Evolutionary conservation across 202 grass and related monocot genomes (phyloP).

Genomic region (Bolboschoenoplectus hybrid): DNA sequence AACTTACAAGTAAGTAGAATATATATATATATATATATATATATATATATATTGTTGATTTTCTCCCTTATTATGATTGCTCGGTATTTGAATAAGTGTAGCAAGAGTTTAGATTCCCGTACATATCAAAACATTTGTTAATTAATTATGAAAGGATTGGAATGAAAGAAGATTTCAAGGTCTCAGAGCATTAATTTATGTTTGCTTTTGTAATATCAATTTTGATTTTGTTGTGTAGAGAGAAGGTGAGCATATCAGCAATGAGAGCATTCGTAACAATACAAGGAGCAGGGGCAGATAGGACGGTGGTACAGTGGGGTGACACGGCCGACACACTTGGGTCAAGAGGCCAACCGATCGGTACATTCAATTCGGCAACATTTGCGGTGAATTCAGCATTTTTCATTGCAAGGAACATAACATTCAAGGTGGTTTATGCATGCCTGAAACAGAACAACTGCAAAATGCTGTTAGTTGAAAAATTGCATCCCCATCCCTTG

Average conservation of each 20-base stretch:
- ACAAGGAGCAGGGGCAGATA: slow-evolving; percentile 74
- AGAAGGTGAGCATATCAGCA: slow-evolving; percentile 74
- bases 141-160: neutral
- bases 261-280: slow-evolving; percentile 71
- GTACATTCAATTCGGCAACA: slow-evolving; percentile 76
- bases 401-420: slow-evolving; percentile 97
- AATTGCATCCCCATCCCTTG: slow-evolving; percentile 4
- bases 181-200: neutral
- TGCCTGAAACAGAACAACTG: slow-evolving; percentile 37
- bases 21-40: neutral
- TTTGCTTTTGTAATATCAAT: neutral
- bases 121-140: neutral
- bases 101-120: neutral
- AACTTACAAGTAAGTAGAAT: slow-evolving; percentile 65
- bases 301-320: slow-evolving; percentile 76
- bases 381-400: slow-evolving; percentile 82
- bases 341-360: slow-evolving; percentile 52
- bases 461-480: slow-evolving; percentile 28
- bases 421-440: slow-evolving; percentile 65
- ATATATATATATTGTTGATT: neutral
- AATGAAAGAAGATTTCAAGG: neutral
- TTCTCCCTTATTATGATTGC: neutral
- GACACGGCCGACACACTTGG: slow-evolving; percentile 71
- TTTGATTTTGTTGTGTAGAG: slow-evolving; percentile 45
- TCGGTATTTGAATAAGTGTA: neutral